These are phyloP conservation scores for Rhodotorula sp. DNA, from an alignment of 1,284 basidiomycete species.

Conservation along the genomic window DNA sequence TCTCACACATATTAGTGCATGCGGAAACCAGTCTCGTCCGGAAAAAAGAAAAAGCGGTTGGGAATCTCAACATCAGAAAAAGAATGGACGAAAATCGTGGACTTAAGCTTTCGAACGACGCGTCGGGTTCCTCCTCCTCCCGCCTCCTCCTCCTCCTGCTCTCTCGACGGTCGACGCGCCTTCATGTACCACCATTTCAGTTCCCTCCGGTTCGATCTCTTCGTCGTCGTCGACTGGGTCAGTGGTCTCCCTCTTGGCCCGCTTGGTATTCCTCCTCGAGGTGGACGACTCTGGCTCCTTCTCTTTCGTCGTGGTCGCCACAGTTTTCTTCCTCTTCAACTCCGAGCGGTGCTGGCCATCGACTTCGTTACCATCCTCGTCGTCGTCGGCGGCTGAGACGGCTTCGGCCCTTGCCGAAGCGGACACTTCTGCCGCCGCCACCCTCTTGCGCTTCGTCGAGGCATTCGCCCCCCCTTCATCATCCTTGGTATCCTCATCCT, in stretches of 20 bases:
- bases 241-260: neutral
- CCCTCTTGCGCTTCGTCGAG: neutral
- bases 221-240: slow-evolving; percentile 4
- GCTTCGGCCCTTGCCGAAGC: too few species aligned
- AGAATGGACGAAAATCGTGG: too few species aligned
- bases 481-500: too few species aligned
- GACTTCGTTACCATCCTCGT: too few species aligned
- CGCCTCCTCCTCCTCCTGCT: neutral
- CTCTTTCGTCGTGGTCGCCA: slow-evolving; percentile 12
- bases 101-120: neutral
- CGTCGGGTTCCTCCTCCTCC: slow-evolving; percentile 6
- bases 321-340: neutral
- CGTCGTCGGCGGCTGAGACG: too few species aligned
- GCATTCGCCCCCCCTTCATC: neutral
- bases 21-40: too few species aligned
- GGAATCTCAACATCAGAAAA: too few species aligned
- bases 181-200: too few species aligned
- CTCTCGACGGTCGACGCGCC: too few species aligned
- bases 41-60: too few species aligned
- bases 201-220: neutral
- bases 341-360: neutral
- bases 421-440: neutral
- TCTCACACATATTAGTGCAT: too few species aligned
- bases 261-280: neutral
- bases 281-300: neutral